These are phyloP conservation scores for Backusella macrospora DNA, from an alignment of 192 early-diverging fungal genomes.

Conservation along the genomic window DNA sequence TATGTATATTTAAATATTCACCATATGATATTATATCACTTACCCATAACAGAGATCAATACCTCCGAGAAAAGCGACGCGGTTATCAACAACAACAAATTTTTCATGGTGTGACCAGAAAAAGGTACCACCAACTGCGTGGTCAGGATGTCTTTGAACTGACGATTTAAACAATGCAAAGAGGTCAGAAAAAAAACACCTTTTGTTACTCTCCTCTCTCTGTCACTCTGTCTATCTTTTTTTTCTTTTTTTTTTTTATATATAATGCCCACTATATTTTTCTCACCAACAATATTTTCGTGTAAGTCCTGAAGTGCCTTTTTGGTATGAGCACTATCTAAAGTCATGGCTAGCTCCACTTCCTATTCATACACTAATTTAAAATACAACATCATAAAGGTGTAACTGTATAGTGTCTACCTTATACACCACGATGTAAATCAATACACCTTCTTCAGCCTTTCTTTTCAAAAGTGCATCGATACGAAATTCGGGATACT, in stretches of 20 bases:
- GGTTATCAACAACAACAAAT: slow-evolving; percentile 75
- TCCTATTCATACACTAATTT: slow-evolving; percentile 44
- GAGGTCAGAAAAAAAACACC: background rate
- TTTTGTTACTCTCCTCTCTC: too few species aligned
- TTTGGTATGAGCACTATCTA: slow-evolving; percentile 78
- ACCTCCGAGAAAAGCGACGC: slow-evolving; percentile 84
- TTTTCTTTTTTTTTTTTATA: too few species aligned
- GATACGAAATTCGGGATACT: slow-evolving; percentile 77
- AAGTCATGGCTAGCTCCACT: slow-evolving; percentile 70
- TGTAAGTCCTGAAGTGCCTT: slow-evolving; percentile 69
- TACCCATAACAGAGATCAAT: slow-evolving; percentile 84
- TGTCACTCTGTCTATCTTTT: background rate
- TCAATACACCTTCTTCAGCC: slow-evolving; percentile 83
- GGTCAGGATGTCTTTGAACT: slow-evolving; percentile 90
- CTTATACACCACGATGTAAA: slow-evolving; percentile 88
- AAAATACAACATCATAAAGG: background rate
- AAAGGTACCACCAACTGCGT: slow-evolving; percentile 72
- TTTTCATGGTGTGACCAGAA: slow-evolving; percentile 92
- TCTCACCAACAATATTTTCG: slow-evolving; percentile 71
- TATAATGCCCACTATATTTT: too few species aligned
- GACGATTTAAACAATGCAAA: background rate
- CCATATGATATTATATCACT: background rate
- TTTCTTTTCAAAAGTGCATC: slow-evolving; percentile 81
- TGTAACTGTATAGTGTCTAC: background rate
- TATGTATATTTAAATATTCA: background rate